Base-by-base conservation (phyloP, 805 yeast species). In the Suhomyces prunicola region DNA sequence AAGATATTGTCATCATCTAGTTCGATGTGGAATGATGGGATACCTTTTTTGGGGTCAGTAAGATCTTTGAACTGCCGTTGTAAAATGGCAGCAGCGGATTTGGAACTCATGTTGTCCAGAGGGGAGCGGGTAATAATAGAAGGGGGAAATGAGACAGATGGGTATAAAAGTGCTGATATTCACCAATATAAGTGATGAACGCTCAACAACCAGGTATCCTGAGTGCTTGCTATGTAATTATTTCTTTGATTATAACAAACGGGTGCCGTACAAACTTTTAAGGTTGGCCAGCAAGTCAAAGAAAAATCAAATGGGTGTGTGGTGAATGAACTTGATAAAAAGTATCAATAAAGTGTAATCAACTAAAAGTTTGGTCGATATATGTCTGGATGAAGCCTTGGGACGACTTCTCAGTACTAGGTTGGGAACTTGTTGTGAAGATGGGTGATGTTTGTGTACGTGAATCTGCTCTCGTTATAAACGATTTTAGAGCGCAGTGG, bases 61-160 rank as follows among this genome's bases (percentile, higher is more conserved):
- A 93, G 86, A 68, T 93, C 97, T 69, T 89, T 85, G 74, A 79
- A 92, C 80, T 93, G 97, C 80, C 94, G 91, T 84, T 90, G 87
- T 54, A 93, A 79, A 53, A 93, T 81, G 56, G 96, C 85, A 15
- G 96, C 91, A 27, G 93, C 91, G 29, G 86, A 79, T 62, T 78
- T 80, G 48, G 79, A 74, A 56, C 74, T 70, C 79, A 75, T 76
- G 27, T 26, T 26, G 33, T 33, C n/a, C n/a, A 8, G 6, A 33
- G 36, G 17, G 17, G 36, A 48, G 45, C 41, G 46, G n/a, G 22
- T 39, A 39, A 17, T 10, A 19, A 17, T 17, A n/a, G 42, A 12
- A 17, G 10, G 42, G 42, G 22, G 24, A 6, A 10, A 39, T 39
- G 42, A 17, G 19, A 39, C 13, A 17, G 42, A 19, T 39, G 42